Evolutionary conservation across 23 red algal genomes (phyloP).

Genomic region (Gracilaria caudata): DNA sequence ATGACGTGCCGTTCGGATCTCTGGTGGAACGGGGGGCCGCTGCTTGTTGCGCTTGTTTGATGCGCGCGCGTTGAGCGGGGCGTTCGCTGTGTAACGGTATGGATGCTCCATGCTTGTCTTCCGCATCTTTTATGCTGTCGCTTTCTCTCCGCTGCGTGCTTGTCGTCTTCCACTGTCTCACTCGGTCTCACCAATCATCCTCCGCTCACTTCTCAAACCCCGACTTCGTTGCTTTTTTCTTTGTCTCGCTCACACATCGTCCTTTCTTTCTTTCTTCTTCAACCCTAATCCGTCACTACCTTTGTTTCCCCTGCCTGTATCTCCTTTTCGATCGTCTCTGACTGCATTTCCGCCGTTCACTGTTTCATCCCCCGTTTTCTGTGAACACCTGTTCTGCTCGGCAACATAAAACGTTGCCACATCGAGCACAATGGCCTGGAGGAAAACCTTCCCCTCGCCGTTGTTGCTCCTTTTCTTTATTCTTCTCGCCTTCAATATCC

Average conservation of each 20-base stretch:
- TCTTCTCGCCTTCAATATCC: background rate
- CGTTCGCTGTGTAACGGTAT: conserved; percentile 21
- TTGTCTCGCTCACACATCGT: conserved; percentile 6
- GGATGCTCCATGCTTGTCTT: background rate
- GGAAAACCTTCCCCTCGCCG: conserved; percentile 39
- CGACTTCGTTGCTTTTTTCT: background rate
- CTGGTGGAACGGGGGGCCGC: background rate
- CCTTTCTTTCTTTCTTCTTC: background rate
- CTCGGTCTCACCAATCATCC: background rate
- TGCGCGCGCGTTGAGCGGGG: background rate
- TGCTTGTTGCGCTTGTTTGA: background rate
- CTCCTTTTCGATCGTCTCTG: background rate
- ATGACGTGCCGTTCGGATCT: conserved; percentile 25
- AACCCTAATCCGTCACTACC: background rate
- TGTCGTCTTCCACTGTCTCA: background rate
- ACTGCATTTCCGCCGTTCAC: background rate
- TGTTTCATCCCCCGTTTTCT: background rate
- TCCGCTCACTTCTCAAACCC: background rate
- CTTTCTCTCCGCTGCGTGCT: background rate
- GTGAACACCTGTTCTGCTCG: background rate
- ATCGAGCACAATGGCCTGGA: conserved; percentile 40
- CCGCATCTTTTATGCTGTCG: conserved; percentile 33
- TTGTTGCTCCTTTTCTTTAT: conserved; percentile 18
- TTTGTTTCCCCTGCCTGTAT: background rate
- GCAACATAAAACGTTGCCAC: background rate